These are phyloP conservation scores for Plasmodium billcollinsi DNA, from an alignment of 169 alveolate genomes.

Conservation along the genomic window DNA sequence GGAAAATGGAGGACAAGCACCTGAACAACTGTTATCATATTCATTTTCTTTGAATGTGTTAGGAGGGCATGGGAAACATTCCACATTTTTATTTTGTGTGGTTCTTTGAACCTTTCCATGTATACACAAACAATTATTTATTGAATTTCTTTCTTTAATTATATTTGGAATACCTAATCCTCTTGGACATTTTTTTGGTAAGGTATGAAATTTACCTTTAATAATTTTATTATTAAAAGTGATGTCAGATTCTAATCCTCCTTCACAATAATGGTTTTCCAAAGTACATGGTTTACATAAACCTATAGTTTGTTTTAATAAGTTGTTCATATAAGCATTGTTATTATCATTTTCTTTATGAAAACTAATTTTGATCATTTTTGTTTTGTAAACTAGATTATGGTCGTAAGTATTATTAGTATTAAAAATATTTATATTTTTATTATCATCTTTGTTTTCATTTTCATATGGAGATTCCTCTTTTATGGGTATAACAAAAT, in stretches of 20 bases:
- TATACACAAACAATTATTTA: constrained; percentile 68
- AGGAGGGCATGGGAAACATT: constrained; percentile 77
- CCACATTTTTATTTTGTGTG: constrained; percentile 41
- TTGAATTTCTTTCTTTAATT: constrained; percentile 43
- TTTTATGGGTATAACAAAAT: constrained; percentile 60
- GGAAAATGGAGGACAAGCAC: constrained; percentile 83
- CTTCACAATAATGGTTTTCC: constrained; percentile 74
- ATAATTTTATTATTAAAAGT: constrained; percentile 15
- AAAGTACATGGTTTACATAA: constrained; percentile 68
- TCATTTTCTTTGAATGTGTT: constrained; percentile 82
- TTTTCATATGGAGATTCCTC: constrained; percentile 11
- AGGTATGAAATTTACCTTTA: constrained; percentile 38
- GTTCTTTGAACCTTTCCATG: constrained; percentile 70
- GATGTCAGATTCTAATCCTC: constrained; percentile 51
- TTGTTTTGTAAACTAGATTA: constrained; percentile 47
- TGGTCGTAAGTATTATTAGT: constrained; percentile 35
- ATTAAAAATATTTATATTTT: constrained; percentile 2
- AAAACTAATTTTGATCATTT: constrained; percentile 47
- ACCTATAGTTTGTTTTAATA: constrained; percentile 50
- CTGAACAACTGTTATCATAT: constrained; percentile 82
- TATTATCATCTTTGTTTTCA: neutral
- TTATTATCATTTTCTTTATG: constrained; percentile 12
- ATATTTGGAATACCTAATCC: constrained; percentile 57
- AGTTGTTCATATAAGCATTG: constrained; percentile 8
- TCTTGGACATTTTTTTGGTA: constrained; percentile 74